Percentiles rank a stretch among this genome's conserved stretches.
phyloP scores from a whole-genome alignment of 1,284 basidiomycete species.

The Malassezia equina region DNA sequence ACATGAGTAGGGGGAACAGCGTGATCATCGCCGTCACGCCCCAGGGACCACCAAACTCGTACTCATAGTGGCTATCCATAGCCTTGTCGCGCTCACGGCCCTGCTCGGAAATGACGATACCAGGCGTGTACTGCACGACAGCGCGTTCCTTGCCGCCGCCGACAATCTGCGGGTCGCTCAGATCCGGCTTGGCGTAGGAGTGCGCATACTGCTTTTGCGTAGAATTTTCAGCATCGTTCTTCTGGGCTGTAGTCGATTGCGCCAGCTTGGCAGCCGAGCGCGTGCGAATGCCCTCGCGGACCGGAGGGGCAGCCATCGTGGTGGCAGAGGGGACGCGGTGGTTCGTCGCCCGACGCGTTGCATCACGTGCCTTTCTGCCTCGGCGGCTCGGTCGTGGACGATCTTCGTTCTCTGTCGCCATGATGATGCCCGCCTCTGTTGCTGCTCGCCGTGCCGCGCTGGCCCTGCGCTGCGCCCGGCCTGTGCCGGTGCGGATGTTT shows the following conservation, averaged over 20 bases:
- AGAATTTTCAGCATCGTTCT: background rate
- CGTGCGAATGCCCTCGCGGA: conserved; percentile 9
- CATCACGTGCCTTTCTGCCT: conserved; percentile 13
- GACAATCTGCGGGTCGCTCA: conserved; percentile 43
- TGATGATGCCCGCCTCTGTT: conserved; percentile 4
- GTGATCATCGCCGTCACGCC: conserved; percentile 89
- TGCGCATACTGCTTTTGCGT: conserved; percentile 21
- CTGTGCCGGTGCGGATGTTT: conserved; percentile 6
- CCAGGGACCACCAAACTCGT: conserved; percentile 85
- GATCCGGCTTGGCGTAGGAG: conserved; percentile 34
- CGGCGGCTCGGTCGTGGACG: background rate
- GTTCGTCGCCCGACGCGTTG: background rate
- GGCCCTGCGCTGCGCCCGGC: conserved; percentile 1
- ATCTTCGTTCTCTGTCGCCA: conserved; percentile 1
- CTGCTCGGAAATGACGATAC: conserved; percentile 44
- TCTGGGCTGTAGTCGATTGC: background rate
- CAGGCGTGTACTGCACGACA: conserved; percentile 35
- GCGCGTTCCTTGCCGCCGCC: conserved; percentile 40
- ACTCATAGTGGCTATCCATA: conserved; percentile 42
- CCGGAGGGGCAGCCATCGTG: conserved; percentile 10
- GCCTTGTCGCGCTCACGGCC: conserved; percentile 41
- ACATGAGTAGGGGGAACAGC: conserved; percentile 84
- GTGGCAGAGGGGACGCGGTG: background rate
- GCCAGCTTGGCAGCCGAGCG: background rate
- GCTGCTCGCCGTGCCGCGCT: conserved; percentile 12